These are phyloP conservation scores for Capsaspora owczarzaki DNA, from an alignment of 78 protist genomes.

Conservation along the genomic window DNA sequence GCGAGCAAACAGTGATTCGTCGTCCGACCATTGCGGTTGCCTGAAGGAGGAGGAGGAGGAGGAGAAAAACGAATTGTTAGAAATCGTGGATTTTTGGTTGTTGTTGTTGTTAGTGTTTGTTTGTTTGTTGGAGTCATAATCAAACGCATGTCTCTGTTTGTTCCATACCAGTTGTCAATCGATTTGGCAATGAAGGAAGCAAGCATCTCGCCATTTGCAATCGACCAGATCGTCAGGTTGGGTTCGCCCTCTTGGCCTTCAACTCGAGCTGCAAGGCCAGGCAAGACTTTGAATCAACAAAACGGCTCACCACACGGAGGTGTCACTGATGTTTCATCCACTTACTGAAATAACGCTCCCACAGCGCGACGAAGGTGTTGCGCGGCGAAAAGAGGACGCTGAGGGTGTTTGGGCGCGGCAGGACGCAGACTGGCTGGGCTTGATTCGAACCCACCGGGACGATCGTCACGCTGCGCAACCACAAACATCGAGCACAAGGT, in stretches of 20 bases:
- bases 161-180: neutral
- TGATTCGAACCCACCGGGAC: too few species aligned
- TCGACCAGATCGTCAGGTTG: neutral
- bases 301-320: too few species aligned
- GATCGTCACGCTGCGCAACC: too few species aligned
- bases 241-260: neutral
- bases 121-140: too few species aligned
- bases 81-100: too few species aligned
- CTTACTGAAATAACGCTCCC: neutral
- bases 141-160: neutral
- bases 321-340: too few species aligned
- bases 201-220: neutral
- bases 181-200: neutral
- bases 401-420: neutral
- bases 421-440: too few species aligned
- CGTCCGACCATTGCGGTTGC: constrained; percentile 19
- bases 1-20: constrained; percentile 1
- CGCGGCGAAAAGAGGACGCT: neutral
- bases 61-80: too few species aligned
- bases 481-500: too few species aligned
- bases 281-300: neutral
- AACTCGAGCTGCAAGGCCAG: neutral
- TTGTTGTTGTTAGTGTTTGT: too few species aligned
- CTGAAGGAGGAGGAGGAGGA: too few species aligned
- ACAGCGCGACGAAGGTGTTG: neutral